Conservation (phyloP, 2,329 filamentous ascomycete genomes). For the Exophiala sideris region DNA sequence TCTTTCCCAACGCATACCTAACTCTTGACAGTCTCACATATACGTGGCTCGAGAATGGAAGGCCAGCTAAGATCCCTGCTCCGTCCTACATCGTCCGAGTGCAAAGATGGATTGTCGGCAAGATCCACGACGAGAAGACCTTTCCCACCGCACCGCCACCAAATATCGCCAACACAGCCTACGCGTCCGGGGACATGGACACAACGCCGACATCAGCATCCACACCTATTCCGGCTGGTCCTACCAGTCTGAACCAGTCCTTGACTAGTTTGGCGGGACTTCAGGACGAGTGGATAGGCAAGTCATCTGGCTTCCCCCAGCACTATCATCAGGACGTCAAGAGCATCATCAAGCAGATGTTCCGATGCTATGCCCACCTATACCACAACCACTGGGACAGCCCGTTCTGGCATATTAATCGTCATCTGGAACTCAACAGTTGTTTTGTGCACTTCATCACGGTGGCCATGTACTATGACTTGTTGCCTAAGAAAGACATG, state of each 20-base stretch:
- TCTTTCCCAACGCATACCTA: neutral
- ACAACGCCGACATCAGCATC: slow-evolving; percentile 39
- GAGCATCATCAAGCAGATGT: slow-evolving; percentile 96
- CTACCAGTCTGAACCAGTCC: slow-evolving; percentile 49
- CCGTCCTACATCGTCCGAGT: slow-evolving; percentile 93
- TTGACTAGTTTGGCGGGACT: slow-evolving; percentile 61
- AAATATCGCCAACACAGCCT: slow-evolving; percentile 54
- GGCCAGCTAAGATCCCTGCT: slow-evolving; percentile 87
- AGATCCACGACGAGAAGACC: slow-evolving; percentile 83
- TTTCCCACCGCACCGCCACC: slow-evolving; percentile 82
- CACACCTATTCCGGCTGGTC: slow-evolving; percentile 42
- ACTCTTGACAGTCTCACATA: slow-evolving; percentile 71
- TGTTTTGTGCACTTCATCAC: slow-evolving; percentile 83
- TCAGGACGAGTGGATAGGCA: slow-evolving; percentile 77
- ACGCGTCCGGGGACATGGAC: slow-evolving; percentile 52
- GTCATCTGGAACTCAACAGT: slow-evolving; percentile 70
- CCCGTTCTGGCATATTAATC: slow-evolving; percentile 77
- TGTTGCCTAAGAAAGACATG: slow-evolving; percentile 83
- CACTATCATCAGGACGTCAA: slow-evolving; percentile 89
- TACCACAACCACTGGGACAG: slow-evolving; percentile 94
- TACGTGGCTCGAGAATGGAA: slow-evolving; percentile 88
- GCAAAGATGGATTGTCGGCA: slow-evolving; percentile 95
- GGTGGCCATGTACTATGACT: slow-evolving; percentile 73
- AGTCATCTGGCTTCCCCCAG: slow-evolving; percentile 85
- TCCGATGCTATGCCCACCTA: slow-evolving; percentile 94